Percentiles rank a stretch among this genome's conserved stretches.
These are phyloP conservation scores for Acanthamoeba castellanii DNA, from an alignment of 208 protist species.

Conservation along the genomic window DNA sequence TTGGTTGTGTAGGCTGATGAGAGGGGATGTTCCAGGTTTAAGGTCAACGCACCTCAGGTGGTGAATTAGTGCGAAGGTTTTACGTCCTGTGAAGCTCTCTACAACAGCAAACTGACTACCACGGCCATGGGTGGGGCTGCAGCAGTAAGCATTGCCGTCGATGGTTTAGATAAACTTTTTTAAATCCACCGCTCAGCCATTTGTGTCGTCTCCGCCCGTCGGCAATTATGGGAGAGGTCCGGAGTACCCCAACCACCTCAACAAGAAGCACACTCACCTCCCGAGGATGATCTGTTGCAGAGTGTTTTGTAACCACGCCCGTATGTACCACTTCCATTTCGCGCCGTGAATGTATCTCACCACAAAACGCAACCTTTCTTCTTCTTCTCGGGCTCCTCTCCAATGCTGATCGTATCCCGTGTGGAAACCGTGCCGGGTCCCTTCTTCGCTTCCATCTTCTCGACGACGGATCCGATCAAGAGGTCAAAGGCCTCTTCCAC, in stretches of 20 bases:
- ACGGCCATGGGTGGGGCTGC: not conserved
- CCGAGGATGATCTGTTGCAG: no score
- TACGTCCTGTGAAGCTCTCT: not conserved
- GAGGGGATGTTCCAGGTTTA: not conserved
- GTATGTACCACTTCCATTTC: no score
- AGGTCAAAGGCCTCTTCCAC: not conserved
- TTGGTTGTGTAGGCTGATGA: not conserved
- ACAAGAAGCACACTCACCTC: no score
- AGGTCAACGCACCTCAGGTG: conserved; percentile 53
- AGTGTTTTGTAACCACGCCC: no score
- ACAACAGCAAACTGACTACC: conserved; percentile 49
- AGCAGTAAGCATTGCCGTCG: conserved; percentile 8
- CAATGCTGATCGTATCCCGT: not conserved
- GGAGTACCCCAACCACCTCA: not conserved
- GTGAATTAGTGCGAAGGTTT: conserved; percentile 62
- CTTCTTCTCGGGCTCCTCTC: not conserved
- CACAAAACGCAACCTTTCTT: not conserved
- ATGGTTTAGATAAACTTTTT: conserved; percentile 13
- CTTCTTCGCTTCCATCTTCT: not conserved
- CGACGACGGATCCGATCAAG: not conserved
- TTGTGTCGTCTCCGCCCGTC: not conserved
- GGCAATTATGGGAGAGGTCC: not conserved
- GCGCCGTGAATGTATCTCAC: not conserved
- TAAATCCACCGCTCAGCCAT: not conserved
- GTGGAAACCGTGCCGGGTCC: not conserved